Evolutionary conservation across 495 filamentous ascomycete species (phyloP), one percentile per base, ranked within the genome.

Genomic region (Podospora comata): DNA sequence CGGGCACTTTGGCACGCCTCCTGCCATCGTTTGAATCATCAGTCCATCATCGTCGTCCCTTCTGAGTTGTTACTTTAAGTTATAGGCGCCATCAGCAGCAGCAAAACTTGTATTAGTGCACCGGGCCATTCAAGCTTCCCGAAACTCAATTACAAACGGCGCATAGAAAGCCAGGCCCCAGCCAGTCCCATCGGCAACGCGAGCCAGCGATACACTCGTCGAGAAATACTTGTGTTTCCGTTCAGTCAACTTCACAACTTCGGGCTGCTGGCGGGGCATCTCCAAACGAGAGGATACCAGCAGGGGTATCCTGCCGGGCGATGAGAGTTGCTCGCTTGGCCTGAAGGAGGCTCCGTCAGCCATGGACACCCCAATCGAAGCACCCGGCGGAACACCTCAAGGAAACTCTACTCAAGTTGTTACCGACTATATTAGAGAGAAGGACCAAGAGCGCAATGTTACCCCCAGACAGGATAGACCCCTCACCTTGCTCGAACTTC

Each of bases 401-500:
- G 67, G 69, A 16, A 53, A 72, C 26, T 58, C 68, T n/a, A 53
- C 15, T 16, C 59, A 23, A 54, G 64, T 54, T 13, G 71, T 72
- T 53, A 73, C 74, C 39, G 68, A 73, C 19, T 80, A 74, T 53
- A 68, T 81, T 11, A 80, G 80, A 66, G 79, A 73, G 26, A 84
- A 79, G 65, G 78, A 79, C 64, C 76, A 73, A 54, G 75, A 83
- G 77, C 76, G 77, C 79, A 71, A 77, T 9, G 39, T 48, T 62
- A 73, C 78, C 62, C 60, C 27, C n/a, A 72, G 74, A 13, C 73
- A 75, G 32, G 82, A 79, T 55, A 76, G 71, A 6, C 69, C 72
- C 11, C 68, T 77, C 34, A 81, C 82, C 19, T 82, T 98, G 32
- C 82, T 97, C 7, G 91, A 97, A 70, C 84, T 98, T 13, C 94